Evolutionary conservation across 345 rosid species (phyloP).

Genomic region (Pelargonium nanum): DNA sequence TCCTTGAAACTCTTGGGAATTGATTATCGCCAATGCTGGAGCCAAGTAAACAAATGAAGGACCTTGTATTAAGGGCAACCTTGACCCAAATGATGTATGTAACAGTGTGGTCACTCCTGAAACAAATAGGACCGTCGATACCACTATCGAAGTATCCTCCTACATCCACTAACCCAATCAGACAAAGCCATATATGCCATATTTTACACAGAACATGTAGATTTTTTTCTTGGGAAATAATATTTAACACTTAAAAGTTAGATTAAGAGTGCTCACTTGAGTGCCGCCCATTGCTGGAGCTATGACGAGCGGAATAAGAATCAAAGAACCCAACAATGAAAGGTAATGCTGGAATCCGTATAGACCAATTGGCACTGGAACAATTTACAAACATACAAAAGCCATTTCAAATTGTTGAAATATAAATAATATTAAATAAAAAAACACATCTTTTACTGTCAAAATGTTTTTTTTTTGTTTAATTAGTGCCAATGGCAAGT

Average conservation of each 20-base stretch:
- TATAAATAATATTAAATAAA: slow-evolving; percentile 3
- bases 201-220: slow-evolving; percentile 5
- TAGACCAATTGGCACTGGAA: slow-evolving; percentile 85
- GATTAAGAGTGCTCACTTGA: slow-evolving; percentile 46
- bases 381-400: not conserved
- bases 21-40: slow-evolving; percentile 76
- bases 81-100: slow-evolving; percentile 82
- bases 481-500: not conserved
- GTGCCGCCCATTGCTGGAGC: slow-evolving; percentile 99
- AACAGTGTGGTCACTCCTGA: slow-evolving; percentile 80
- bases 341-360: slow-evolving; percentile 93
- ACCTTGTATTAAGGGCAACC: slow-evolving; percentile 93
- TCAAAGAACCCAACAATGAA: slow-evolving; percentile 77
- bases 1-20: slow-evolving; percentile 83
- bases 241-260: not conserved
- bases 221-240: not conserved
- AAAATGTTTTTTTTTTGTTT: too few relatives aligned
- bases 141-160: slow-evolving; percentile 82
- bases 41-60: slow-evolving; percentile 89
- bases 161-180: slow-evolving; percentile 40
- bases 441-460: not conserved
- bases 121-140: slow-evolving; percentile 80
- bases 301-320: slow-evolving; percentile 82
- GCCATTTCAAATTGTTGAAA: slow-evolving; percentile 3
- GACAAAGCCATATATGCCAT: slow-evolving; percentile 14